phyloP scores from a whole-genome alignment of 257 asterid species.

The Lantana camara region DNA sequence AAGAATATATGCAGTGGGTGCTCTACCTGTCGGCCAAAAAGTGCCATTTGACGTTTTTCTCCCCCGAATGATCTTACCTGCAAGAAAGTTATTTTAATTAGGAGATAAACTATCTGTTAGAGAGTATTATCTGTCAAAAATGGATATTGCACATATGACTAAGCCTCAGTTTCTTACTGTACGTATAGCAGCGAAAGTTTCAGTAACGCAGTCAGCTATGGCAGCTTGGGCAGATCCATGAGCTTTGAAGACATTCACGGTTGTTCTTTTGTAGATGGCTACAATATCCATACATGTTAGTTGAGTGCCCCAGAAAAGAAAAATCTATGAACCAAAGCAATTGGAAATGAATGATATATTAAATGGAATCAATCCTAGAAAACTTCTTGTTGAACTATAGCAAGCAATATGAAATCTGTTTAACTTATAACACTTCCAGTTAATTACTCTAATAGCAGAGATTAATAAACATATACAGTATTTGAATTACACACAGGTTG shows the following conservation, averaged over 20 bases:
- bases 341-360: too few relatives aligned
- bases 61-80: conserved; percentile 98
- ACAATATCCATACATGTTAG: conserved; percentile 34
- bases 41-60: conserved; percentile 91
- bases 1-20: not conserved
- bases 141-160: not conserved
- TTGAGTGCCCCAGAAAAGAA: conserved; percentile 18
- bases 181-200: conserved; percentile 89
- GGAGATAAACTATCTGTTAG: conserved; percentile 16
- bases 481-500: not conserved
- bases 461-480: not conserved
- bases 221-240: conserved; percentile 92
- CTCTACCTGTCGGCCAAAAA: conserved; percentile 77
- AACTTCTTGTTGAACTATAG: not conserved
- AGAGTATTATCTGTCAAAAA: conserved; percentile 14
- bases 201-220: conserved; percentile 86
- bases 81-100: conserved; percentile 27
- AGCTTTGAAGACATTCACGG: conserved; percentile 86
- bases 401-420: conserved; percentile 14
- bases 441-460: conserved; percentile 10
- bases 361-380: too few relatives aligned
- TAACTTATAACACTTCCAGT: not conserved
- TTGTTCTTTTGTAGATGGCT: conserved; percentile 93
- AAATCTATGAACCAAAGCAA: conserved; percentile 1
- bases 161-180: conserved; percentile 61